Evolutionary conservation across 2,329 filamentous ascomycete species (phyloP).

Genomic region (Keithomyces neogunnii): DNA sequence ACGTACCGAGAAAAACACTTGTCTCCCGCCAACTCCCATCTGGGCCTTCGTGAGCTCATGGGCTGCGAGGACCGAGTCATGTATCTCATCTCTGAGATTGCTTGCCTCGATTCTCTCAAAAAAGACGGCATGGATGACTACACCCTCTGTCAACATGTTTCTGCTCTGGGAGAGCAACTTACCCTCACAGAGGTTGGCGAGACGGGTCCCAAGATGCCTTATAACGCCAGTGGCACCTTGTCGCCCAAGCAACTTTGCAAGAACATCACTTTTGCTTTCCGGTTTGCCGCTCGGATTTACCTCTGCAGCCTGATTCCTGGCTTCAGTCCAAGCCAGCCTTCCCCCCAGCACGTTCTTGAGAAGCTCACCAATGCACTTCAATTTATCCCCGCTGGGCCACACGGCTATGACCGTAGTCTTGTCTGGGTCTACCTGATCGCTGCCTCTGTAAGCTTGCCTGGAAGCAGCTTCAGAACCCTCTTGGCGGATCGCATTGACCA

Average conservation of each 20-base stretch:
- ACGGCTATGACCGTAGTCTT: slow-evolving; percentile 82
- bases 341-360: slow-evolving; percentile 67
- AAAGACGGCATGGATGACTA: slow-evolving; percentile 75
- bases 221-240: slow-evolving; percentile 63
- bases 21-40: slow-evolving; percentile 48
- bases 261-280: slow-evolving; percentile 88
- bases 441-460: slow-evolving; percentile 66
- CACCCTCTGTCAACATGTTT: slow-evolving; percentile 80
- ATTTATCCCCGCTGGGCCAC: slow-evolving; percentile 70
- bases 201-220: slow-evolving; percentile 49
- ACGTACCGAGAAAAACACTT: slow-evolving; percentile 94
- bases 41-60: slow-evolving; percentile 87
- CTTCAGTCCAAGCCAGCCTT: slow-evolving; percentile 66
- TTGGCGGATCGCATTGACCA: slow-evolving; percentile 66
- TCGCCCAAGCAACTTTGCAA: slow-evolving; percentile 74
- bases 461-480: slow-evolving; percentile 67
- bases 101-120: slow-evolving; percentile 88
- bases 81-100: slow-evolving; percentile 96
- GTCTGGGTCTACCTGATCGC: slow-evolving; percentile 90
- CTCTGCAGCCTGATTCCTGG: slow-evolving; percentile 92
- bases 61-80: slow-evolving; percentile 95
- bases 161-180: slow-evolving; percentile 79
- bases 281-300: slow-evolving; percentile 87
- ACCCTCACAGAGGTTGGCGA: slow-evolving; percentile 66
- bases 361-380: slow-evolving; percentile 70